A percentile compares a stretch with the other conserved stretches of the same genome.
These are phyloP conservation scores for Pyrenochaeta sp. DNA, from an alignment of 2,329 filamentous ascomycete species.

Conservation along the genomic window DNA sequence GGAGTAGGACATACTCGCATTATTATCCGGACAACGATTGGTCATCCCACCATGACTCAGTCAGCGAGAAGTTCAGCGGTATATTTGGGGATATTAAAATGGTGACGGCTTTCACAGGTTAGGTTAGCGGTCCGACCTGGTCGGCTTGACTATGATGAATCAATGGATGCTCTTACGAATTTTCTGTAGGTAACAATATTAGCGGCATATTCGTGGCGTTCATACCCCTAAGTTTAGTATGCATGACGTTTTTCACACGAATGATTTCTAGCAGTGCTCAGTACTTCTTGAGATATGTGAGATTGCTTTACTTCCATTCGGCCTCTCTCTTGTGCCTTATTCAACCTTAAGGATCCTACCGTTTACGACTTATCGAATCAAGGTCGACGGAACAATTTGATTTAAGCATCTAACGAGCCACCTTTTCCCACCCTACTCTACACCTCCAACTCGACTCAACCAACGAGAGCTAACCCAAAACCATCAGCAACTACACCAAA, in stretches of 20 bases:
- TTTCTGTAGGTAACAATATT: neutral
- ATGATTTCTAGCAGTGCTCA: too few relatives aligned
- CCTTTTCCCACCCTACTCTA: neutral
- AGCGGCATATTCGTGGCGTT: constrained; percentile 4
- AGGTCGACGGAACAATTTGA: neutral
- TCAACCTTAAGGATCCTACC: neutral
- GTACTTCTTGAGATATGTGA: neutral
- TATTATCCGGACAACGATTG: neutral
- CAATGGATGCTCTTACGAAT: neutral
- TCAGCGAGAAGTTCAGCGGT: neutral
- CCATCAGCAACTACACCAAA: neutral
- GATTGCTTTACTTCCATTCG: neutral
- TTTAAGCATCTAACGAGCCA: neutral
- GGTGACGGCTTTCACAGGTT: neutral
- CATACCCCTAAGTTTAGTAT: neutral
- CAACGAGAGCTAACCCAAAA: neutral
- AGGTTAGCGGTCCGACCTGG: neutral
- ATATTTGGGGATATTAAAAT: neutral
- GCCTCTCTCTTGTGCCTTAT: neutral
- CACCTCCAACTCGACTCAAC: neutral
- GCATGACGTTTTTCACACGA: too few relatives aligned
- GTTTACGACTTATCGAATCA: neutral
- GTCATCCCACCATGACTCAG: neutral
- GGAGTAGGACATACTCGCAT: neutral
- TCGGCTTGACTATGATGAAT: neutral